Evolutionary conservation across 345 rosid genomes (phyloP).

Genomic region (Eucalyptus albens): DNA sequence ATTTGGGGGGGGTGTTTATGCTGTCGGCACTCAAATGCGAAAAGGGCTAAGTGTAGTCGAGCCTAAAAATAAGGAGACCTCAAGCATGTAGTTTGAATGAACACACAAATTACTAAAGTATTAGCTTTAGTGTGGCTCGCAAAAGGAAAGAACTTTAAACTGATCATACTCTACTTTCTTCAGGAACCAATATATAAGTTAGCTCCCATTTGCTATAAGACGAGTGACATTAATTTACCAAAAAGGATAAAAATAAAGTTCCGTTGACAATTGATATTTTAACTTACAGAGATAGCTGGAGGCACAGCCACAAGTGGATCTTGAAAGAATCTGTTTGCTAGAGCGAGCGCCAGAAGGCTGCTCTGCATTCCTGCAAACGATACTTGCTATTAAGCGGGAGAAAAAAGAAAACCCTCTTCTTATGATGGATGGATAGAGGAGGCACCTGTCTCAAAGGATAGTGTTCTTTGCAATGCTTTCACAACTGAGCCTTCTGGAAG

Average conservation of each 20-base stretch:
- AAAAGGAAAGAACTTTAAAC: not conserved
- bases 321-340: conserved; percentile 78
- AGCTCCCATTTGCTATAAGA: not conserved
- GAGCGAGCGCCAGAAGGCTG: conserved; percentile 87
- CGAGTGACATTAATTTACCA: not conserved
- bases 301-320: conserved; percentile 92
- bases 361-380: conserved; percentile 77
- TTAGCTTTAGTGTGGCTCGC: not conserved
- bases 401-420: too few relatives aligned
- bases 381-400: not conserved
- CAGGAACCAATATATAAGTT: not conserved
- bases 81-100: not conserved
- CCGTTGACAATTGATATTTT: not conserved
- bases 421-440: not conserved
- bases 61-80: conserved; percentile 12
- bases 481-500: conserved; percentile 40
- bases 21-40: not conserved
- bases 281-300: conserved; percentile 79
- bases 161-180: not conserved
- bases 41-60: not conserved
- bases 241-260: not conserved
- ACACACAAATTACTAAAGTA: not conserved
- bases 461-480: conserved; percentile 71
- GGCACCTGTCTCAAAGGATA: conserved; percentile 78
- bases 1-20: not conserved